Conservation (phyloP, 768 basidiomycete genomes). For the Mycena rosella region DNA sequence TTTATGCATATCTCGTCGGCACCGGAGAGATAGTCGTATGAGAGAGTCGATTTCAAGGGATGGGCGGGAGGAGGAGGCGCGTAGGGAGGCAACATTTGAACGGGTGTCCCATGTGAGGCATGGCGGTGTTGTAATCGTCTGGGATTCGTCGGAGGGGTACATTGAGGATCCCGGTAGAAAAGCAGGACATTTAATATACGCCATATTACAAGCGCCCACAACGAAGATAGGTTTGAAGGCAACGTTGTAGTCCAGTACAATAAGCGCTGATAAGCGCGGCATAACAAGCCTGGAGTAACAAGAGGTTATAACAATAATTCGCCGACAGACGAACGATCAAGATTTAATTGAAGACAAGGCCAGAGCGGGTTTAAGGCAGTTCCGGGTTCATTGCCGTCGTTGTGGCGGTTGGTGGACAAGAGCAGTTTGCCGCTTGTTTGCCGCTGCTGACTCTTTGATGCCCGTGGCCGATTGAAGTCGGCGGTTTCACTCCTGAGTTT, state of each 20-base stretch:
- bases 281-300: background rate
- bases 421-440: background rate
- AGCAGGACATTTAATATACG: conserved; percentile 18
- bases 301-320: conserved; percentile 21
- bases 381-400: background rate
- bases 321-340: conserved; percentile 26
- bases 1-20: conserved; percentile 28
- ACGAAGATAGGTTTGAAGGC: conserved; percentile 3
- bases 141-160: background rate
- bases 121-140: conserved; percentile 4
- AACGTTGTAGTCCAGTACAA: conserved; percentile 30
- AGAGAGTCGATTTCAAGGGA: conserved; percentile 13
- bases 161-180: background rate
- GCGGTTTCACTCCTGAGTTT: too few species aligned
- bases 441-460: too few species aligned
- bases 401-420: background rate
- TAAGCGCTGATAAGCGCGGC: conserved; percentile 14
- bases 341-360: conserved; percentile 17
- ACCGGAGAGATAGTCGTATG: conserved; percentile 16
- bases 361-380: conserved; percentile 7
- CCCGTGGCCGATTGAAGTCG: too few species aligned
- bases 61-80: conserved; percentile 18
- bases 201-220: conserved; percentile 26
- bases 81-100: background rate
- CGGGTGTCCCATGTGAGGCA: conserved; percentile 18